Conservation (phyloP, 2,329 filamentous ascomycete genomes). For the Plenodomus tracheiphilus region DNA sequence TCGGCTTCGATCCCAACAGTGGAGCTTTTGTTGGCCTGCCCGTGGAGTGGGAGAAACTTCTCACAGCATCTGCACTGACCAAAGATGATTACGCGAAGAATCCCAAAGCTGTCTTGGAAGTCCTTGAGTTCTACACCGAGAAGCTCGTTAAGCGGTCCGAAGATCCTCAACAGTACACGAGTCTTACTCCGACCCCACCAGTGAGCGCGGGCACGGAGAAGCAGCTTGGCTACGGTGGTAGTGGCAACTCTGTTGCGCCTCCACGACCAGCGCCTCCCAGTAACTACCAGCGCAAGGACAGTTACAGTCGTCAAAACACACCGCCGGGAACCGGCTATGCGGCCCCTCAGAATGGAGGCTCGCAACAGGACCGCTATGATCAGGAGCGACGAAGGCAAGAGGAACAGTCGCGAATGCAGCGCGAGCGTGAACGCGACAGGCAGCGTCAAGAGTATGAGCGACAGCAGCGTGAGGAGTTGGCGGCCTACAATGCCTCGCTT, state of each 20-base stretch:
- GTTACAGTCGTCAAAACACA: slow-evolving; percentile 46
- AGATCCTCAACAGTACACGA: slow-evolving; percentile 69
- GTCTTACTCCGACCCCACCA: slow-evolving; percentile 69
- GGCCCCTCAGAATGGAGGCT: slow-evolving; percentile 38
- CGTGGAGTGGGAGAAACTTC: slow-evolving; percentile 93
- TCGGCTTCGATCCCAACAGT: slow-evolving; percentile 93
- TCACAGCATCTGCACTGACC: slow-evolving; percentile 95
- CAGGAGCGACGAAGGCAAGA: slow-evolving; percentile 43
- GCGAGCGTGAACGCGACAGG: slow-evolving; percentile 45
- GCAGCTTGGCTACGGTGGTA: slow-evolving; percentile 51
- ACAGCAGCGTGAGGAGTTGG: slow-evolving; percentile 68
- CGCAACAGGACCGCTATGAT: slow-evolving; percentile 38
- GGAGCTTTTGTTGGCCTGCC: slow-evolving; percentile 94
- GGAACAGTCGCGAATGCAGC: slow-evolving; percentile 46
- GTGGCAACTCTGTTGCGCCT: slow-evolving; percentile 53
- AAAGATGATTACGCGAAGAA: slow-evolving; percentile 99
- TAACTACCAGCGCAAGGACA: slow-evolving; percentile 49
- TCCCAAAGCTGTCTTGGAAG: slow-evolving; percentile 71
- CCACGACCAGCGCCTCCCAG: slow-evolving; percentile 52
- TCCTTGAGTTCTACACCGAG: slow-evolving; percentile 83
- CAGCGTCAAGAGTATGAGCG: slow-evolving; percentile 49
- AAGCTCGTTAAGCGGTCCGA: slow-evolving; percentile 73
- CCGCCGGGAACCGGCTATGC: slow-evolving; percentile 35
- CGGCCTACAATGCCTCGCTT: slow-evolving; percentile 86
- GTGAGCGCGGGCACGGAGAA: slow-evolving; percentile 51